Evolutionary conservation across 768 basidiomycete genomes (phyloP).

Genomic region (Psilocybe subaeruginosa): DNA sequence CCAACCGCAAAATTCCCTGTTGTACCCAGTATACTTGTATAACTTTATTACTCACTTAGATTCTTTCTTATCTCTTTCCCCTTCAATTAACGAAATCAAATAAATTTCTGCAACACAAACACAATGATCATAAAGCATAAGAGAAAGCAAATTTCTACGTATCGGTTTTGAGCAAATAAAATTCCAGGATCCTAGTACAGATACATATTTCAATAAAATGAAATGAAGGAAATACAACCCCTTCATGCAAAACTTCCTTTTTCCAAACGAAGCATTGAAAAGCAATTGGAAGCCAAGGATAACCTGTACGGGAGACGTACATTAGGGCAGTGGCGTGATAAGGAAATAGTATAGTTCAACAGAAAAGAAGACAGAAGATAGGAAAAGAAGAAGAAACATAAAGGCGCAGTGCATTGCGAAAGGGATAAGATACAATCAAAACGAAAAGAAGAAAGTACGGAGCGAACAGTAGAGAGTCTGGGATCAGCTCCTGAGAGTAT

Average conservation of each 20-base stretch:
- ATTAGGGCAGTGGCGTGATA: neutral
- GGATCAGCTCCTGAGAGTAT: too few relatives aligned
- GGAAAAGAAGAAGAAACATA: neutral
- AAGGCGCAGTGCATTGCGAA: neutral
- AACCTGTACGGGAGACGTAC: neutral
- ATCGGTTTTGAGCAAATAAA: neutral
- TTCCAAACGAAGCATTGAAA: neutral
- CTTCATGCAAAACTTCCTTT: neutral
- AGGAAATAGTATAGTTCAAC: neutral
- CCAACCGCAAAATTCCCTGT: neutral
- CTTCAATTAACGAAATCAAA: neutral
- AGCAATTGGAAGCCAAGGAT: neutral
- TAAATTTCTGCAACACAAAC: too few relatives aligned
- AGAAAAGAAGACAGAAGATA: neutral
- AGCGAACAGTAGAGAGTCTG: neutral
- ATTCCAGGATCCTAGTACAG: conserved; percentile 11
- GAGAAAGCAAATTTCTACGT: too few relatives aligned
- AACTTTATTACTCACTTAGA: neutral
- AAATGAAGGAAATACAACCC: conserved; percentile 2
- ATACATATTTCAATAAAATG: conserved; percentile 18
- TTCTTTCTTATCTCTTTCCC: neutral
- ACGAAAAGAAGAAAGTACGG: neutral
- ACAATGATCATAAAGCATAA: too few relatives aligned
- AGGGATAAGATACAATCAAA: neutral
- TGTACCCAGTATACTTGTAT: conserved; percentile 6